Evolutionary conservation across 139 green algal genomes (phyloP), one percentile per base, ranked within the genome.

Genomic region (Chlorella sp.): DNA sequence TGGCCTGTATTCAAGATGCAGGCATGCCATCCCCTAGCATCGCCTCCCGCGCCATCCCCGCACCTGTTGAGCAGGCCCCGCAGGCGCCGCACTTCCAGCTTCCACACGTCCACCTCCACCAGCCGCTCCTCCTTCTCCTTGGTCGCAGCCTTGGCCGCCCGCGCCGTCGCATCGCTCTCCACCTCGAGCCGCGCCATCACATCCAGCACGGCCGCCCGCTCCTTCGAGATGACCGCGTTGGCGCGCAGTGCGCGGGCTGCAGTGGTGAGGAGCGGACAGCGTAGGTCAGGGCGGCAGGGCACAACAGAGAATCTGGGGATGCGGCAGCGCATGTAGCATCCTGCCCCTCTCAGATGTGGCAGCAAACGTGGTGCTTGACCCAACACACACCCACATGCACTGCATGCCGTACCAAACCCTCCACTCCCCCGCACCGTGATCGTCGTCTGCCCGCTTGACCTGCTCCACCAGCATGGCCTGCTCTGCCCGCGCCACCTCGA

Each of bases 51-150:
- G 1, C 60, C 35, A 36, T 36, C 35, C 38, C 36, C 17, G 60
- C 29, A 67, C 70, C 87, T 67, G 3, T 74, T 55, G 43, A 95
- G 83, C 74, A 89, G 70, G 33, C 89, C 83, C 2, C 83, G 83
- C 85, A 96, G 82, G 27, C 90, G 82, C 73, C 88, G 83, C 38
- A 93, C 84, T 73, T 95, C 86, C 74, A 97, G 86, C 67, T 88
- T 84, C 68, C 92, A 68, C 68, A 97, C 83, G 76, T 96, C 93
- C 55, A 91, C 88, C 59, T 93, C 89, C 76, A 97, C 91, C 80
- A 97, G 86, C 65, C 77, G 74, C 56, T 93, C 89, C 83, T 97
- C 93, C 82, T 91, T 91, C 35, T 86, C 77, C 42, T 87, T 78
- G 45, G 42, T 61, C 0, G 72, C 45, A 11, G 41, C 58, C 59